phyloP scores from a whole-genome alignment of 768 basidiomycete genomes.

The Pleurotus salmoneostramineus region DNA sequence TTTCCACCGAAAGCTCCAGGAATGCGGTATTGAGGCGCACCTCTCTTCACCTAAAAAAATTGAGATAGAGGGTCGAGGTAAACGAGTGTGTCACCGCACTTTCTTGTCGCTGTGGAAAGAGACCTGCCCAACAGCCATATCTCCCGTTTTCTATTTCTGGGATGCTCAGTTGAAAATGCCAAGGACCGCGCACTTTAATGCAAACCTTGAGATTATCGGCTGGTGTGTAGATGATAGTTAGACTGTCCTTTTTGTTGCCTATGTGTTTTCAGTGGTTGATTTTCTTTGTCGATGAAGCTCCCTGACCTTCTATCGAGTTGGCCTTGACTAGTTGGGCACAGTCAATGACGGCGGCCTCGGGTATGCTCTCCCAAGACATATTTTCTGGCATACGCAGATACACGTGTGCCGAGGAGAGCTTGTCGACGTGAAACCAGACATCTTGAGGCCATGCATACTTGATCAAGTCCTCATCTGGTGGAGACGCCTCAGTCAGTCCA shows the following conservation, averaged over 20 bases:
- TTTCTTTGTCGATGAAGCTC: not conserved
- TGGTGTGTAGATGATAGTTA: slow-evolving; percentile 93
- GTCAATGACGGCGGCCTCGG: slow-evolving; percentile 71
- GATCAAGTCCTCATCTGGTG: slow-evolving; percentile 89
- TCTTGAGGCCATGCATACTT: slow-evolving; percentile 89
- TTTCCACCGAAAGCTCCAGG: not conserved
- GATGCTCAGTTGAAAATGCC: not conserved
- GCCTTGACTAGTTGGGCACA: slow-evolving; percentile 96
- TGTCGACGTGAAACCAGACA: slow-evolving; percentile 97
- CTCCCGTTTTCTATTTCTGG: slow-evolving; percentile 80
- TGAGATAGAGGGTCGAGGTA: not conserved
- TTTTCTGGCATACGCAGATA: slow-evolving; percentile 84
- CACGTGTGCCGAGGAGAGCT: slow-evolving; percentile 94
- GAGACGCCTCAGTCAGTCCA: not conserved
- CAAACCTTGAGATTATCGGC: slow-evolving; percentile 86
- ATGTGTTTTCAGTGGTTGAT: not conserved
- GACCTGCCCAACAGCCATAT: slow-evolving; percentile 96
- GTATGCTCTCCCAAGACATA: slow-evolving; percentile 90
- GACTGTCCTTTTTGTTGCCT: slow-evolving; percentile 96
- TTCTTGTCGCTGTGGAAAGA: slow-evolving; percentile 90
- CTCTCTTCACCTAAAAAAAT: slow-evolving; percentile 10
- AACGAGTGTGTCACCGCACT: slow-evolving; percentile 33
- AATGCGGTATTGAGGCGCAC: not conserved
- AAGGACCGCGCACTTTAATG: not conserved
- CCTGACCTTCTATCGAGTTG: slow-evolving; percentile 89